Conservation (phyloP, 371 early-diverging fungal species). For the Syncephalastrum monosporum region DNA sequence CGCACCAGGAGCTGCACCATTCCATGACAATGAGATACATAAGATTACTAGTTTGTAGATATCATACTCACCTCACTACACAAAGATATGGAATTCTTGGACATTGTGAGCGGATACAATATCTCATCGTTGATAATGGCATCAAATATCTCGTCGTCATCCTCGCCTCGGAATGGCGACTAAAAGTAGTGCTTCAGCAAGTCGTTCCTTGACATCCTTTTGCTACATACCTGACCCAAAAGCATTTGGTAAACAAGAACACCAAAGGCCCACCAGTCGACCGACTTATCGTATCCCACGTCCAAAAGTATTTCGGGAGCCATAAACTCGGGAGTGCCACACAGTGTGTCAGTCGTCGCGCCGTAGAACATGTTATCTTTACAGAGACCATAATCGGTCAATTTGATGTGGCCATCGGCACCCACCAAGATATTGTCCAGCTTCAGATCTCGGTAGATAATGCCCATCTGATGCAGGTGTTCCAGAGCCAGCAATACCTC, state of each 20-base stretch:
- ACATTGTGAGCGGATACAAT: conserved; percentile 87
- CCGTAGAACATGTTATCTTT: conserved; percentile 92
- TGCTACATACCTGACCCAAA: conserved; percentile 60
- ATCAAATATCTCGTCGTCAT: conserved; percentile 95
- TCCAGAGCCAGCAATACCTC: conserved; percentile 96
- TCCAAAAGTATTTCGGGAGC: conserved; percentile 97
- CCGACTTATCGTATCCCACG: conserved; percentile 88
- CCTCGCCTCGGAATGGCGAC: conserved; percentile 92
- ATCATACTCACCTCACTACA: conserved; percentile 62
- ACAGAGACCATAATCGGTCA: conserved; percentile 99
- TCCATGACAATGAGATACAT: too few species aligned
- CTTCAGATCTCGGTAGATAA: conserved; percentile 98
- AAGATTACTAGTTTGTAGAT: neutral
- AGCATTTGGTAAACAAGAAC: conserved; percentile 98
- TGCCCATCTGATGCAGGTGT: conserved; percentile 92
- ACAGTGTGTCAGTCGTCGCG: conserved; percentile 86
- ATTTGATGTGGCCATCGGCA: conserved; percentile 94
- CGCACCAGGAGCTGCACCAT: conserved; percentile 72
- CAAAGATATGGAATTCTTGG: conserved; percentile 83
- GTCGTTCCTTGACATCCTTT: neutral
- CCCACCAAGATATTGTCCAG: conserved; percentile 97
- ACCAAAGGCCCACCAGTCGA: conserved; percentile 99
- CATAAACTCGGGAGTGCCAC: conserved; percentile 99
- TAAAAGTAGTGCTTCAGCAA: conserved; percentile 10
- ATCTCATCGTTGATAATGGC: conserved; percentile 93